Evolutionary conservation across 495 filamentous ascomycete species (phyloP).

Genomic region (Sordaria brevicollis): DNA sequence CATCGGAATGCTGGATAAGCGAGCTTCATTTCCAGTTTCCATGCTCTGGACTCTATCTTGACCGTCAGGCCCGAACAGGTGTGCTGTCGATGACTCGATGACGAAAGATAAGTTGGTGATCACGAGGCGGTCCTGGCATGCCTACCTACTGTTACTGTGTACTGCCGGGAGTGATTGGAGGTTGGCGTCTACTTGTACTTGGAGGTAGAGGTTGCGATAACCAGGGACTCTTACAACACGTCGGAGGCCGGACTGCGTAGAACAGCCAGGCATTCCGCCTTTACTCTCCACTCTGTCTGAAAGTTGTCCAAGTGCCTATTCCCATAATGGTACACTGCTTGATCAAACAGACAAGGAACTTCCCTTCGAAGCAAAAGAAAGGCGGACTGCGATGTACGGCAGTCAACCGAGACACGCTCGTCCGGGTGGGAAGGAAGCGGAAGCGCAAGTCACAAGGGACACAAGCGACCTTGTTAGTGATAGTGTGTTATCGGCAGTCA

Average conservation of each 20-base stretch:
- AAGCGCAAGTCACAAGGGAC: not conserved
- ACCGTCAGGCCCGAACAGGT: not conserved
- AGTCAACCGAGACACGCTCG: not conserved
- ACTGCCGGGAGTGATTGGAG: not conserved
- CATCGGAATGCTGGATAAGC: not conserved
- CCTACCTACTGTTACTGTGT: not conserved
- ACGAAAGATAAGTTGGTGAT: slow-evolving; percentile 19
- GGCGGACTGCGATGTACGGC: not conserved
- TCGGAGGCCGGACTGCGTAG: too few species aligned
- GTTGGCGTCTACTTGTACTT: not conserved
- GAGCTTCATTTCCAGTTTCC: too few species aligned
- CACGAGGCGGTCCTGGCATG: slow-evolving; percentile 11
- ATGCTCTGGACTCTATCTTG: not conserved
- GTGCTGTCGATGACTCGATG: slow-evolving; percentile 10
- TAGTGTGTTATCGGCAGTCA: not conserved
- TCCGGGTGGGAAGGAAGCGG: not conserved
- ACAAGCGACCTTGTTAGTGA: not conserved
- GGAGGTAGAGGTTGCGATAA: not conserved
- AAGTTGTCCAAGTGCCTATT: too few species aligned
- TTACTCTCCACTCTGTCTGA: not conserved
- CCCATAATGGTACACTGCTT: not conserved
- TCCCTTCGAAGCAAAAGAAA: not conserved
- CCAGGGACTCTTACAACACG: not conserved
- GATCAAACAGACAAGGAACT: not conserved
- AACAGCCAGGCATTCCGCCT: too few species aligned